These are phyloP conservation scores for Botrytis squamosa DNA, from an alignment of 2,329 filamentous ascomycete species.

Conservation along the genomic window DNA sequence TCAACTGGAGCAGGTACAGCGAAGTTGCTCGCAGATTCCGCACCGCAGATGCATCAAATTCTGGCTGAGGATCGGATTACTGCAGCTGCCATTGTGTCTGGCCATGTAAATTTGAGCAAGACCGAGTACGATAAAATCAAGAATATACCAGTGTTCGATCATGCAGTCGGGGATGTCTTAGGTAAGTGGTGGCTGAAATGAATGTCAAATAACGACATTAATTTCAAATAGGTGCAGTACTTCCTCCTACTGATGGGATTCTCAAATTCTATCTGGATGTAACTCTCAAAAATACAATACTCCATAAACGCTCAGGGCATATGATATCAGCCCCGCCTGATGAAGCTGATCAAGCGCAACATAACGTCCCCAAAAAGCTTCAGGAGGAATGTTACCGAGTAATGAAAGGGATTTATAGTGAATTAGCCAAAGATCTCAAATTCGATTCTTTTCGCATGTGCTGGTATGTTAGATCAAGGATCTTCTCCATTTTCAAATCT, in stretches of 20 bases:
- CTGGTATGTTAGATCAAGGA: conserved; percentile 40
- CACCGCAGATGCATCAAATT: conserved; percentile 48
- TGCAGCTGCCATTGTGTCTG: conserved; percentile 56
- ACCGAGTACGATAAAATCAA: conserved; percentile 50
- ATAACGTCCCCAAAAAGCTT: conserved; percentile 44
- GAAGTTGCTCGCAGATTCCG: conserved; percentile 52
- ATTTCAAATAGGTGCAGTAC: conserved; percentile 30
- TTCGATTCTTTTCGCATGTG: conserved; percentile 49
- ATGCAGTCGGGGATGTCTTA: conserved; percentile 44
- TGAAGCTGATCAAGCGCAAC: conserved; percentile 44
- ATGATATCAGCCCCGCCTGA: conserved; percentile 53
- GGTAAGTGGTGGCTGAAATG: conserved; percentile 37
- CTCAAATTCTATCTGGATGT: conserved; percentile 63
- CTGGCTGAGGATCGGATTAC: conserved; percentile 54
- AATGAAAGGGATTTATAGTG: conserved; percentile 45
- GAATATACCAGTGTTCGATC: conserved; percentile 54
- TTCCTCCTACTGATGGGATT: conserved; percentile 49
- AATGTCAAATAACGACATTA: not conserved
- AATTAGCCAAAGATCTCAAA: conserved; percentile 41
- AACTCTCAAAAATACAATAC: conserved; percentile 55
- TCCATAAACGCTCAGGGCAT: conserved; percentile 48
- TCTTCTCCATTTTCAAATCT: not conserved
- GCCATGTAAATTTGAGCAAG: conserved; percentile 47
- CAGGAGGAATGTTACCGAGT: conserved; percentile 45
- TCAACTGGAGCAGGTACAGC: conserved; percentile 58